Percentiles rank a stretch among this genome's conserved stretches.
Conservation (phyloP, 768 basidiomycete genomes). For the Lepiota brunneoincarnata region DNA sequence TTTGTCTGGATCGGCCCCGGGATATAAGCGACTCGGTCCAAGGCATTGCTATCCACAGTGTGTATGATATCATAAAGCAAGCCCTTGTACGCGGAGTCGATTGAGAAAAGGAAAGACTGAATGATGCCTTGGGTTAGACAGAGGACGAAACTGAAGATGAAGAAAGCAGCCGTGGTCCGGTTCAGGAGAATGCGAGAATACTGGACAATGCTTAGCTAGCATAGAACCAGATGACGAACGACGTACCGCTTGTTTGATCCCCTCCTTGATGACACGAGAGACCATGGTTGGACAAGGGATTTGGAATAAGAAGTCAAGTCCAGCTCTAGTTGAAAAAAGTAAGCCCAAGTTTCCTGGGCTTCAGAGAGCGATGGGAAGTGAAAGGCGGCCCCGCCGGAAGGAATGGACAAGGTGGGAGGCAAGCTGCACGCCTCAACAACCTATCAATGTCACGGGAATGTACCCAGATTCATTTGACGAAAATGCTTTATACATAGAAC, state of each 20-base stretch:
- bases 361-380: slow-evolving; percentile 15
- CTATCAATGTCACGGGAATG: background rate
- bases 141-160: slow-evolving; percentile 47
- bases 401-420: background rate
- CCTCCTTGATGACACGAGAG: slow-evolving; percentile 13
- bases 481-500: no score
- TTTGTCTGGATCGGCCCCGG: slow-evolving; percentile 21
- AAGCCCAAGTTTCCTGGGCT: slow-evolving; percentile 13
- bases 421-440: background rate
- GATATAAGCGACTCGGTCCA: slow-evolving; percentile 33
- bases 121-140: slow-evolving; percentile 52
- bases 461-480: no score
- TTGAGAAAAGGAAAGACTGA: slow-evolving; percentile 43
- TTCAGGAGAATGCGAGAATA: slow-evolving; percentile 37
- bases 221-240: background rate
- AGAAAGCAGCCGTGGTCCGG: slow-evolving; percentile 42
- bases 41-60: slow-evolving; percentile 28
- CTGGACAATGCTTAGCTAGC: slow-evolving; percentile 18
- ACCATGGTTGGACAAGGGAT: slow-evolving; percentile 12
- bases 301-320: slow-evolving; percentile 6
- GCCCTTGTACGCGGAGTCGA: slow-evolving; percentile 38
- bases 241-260: slow-evolving; percentile 16
- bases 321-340: slow-evolving; percentile 5
- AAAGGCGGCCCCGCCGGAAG: slow-evolving; percentile 2
- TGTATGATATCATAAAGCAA: slow-evolving; percentile 36